Evolutionary conservation across 139 green algal genomes (phyloP).

Genomic region (Chlamydomonas sp.): DNA sequence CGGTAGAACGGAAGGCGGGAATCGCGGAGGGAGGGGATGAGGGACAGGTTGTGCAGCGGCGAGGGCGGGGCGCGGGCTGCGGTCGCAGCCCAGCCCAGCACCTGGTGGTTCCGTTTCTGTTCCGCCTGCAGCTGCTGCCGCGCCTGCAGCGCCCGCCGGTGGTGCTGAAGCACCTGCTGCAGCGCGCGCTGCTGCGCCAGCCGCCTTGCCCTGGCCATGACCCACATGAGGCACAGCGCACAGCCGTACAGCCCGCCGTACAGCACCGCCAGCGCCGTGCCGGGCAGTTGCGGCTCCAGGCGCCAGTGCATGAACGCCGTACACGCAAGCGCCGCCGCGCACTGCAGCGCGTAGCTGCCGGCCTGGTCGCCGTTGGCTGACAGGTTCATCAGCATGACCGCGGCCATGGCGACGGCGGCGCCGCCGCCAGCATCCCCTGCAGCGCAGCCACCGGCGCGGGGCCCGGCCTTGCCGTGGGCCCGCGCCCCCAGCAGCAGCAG

Average conservation of each 20-base stretch:
- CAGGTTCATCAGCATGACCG: background rate
- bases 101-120: background rate
- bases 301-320: background rate
- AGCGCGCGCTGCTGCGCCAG: no score
- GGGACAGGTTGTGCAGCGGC: no score
- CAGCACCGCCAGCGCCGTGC: background rate
- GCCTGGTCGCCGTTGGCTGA: background rate
- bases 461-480: background rate
- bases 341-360: background rate
- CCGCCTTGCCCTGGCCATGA: no score
- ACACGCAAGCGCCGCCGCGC: background rate
- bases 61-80: no score
- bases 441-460: background rate
- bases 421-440: background rate
- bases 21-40: no score
- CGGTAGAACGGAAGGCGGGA: no score
- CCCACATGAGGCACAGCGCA: no score
- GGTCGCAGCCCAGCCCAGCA: no score
- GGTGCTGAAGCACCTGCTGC: no score
- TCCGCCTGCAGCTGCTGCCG: background rate
- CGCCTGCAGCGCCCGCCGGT: background rate
- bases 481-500: background rate
- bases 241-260: constrained; percentile 1
- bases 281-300: background rate
- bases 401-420: background rate